Evolutionary conservation across 2,329 filamentous ascomycete genomes (phyloP), one percentile per base, ranked within the genome.

Genomic region (Tolypocladium capitatum): DNA sequence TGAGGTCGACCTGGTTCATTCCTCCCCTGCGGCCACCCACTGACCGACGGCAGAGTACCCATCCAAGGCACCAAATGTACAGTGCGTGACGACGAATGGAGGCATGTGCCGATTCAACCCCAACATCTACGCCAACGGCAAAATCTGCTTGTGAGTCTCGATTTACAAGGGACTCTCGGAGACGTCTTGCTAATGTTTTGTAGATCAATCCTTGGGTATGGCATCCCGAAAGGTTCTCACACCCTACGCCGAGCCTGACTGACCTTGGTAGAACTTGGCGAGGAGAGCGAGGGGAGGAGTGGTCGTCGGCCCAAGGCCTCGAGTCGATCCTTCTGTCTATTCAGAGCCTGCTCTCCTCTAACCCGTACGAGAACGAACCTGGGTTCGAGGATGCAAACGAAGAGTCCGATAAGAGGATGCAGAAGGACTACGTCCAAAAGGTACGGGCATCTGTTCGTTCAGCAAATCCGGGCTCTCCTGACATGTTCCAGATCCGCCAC

Each of bases 271-370:
- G 90, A 49, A 98, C 92, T 62, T 98, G 92, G 92, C 78, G 85
- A 45, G 90, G 90, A 28, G 84, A 95, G 60, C 76, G 80, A 16
- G 88, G 90, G 48, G 92, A 97, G 65, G 83, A 96, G 63, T 98
- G 92, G 92, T 96, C 90, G 16, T 89, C 90, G 16, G 92, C 91
- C 1, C 92, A 97, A 63, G 91, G 92, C 7, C 73, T 98, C 1
- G 92, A 97, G 63, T 97, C 91, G 1, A 87, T 97, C 44, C 67
- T 98, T 43, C 79, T 97, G 46, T 97, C 91, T 5, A 96, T 98
- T 49, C 92, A 98, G 66, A 96, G 90, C 63, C 72, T 98, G 41
- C 90, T 98, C 84, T 95, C 89, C 1, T 69, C 80, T 28, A 95
- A 96, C 57, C 92, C 91, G 0, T 97, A 95, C 65, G 87, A 92